A percentile compares a stretch with the other conserved stretches of the same genome.
phyloP scores from a whole-genome alignment of 140 eudicot genomes.

The Oenanthe javanica region DNA sequence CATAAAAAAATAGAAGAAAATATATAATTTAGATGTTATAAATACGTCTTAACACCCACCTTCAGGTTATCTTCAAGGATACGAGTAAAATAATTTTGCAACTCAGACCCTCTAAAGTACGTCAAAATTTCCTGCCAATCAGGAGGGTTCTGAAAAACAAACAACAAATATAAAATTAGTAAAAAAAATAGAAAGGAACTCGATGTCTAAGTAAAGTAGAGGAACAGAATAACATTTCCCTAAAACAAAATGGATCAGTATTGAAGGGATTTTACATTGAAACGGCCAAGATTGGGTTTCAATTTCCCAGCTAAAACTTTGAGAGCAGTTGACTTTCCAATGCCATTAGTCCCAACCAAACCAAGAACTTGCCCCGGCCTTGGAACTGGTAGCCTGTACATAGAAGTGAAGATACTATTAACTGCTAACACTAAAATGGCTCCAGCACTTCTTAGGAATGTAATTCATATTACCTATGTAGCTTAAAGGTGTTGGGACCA shows the following conservation, averaged over 20 bases:
- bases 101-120: conserved; percentile 90
- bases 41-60: conserved; percentile 28
- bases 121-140: conserved; percentile 97
- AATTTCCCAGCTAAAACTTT: conserved; percentile 88
- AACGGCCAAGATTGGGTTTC: conserved; percentile 95
- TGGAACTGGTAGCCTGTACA: conserved; percentile 85
- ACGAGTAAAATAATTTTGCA: conserved; percentile 92
- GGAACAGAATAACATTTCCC: neutral
- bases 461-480: conserved; percentile 59
- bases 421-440: neutral
- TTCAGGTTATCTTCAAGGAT: conserved; percentile 90
- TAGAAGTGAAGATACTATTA: neutral
- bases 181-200: neutral
- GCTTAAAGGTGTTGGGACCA: conserved; percentile 82
- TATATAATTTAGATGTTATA: neutral
- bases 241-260: neutral
- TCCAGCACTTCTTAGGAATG: conserved; percentile 15
- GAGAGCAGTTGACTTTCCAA: conserved; percentile 98
- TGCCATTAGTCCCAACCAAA: conserved; percentile 98
- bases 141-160: conserved; percentile 80
- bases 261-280: conserved; percentile 42
- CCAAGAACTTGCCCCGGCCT: conserved; percentile 99
- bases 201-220: neutral
- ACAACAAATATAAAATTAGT: neutral
- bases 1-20: neutral